Evolutionary conservation across 345 rosid species (phyloP), one percentile per base, ranked within the genome.

Genomic region (Melaleuca quinquenervia): DNA sequence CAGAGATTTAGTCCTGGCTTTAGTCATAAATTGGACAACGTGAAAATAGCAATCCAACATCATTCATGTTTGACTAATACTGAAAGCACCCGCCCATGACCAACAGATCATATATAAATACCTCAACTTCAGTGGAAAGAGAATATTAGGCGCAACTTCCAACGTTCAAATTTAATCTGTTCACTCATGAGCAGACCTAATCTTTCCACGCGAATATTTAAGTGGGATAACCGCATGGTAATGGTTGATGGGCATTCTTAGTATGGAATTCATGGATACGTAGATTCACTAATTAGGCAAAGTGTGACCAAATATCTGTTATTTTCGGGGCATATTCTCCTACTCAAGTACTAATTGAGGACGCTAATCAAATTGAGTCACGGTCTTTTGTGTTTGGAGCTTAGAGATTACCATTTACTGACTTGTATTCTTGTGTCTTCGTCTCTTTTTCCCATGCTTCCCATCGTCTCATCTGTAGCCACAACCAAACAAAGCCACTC

Each of bases 371-470:
- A 55, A 24, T 55, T 4, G 24, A 55, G 60, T 9, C n/a, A 5
- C 29, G 20, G 53, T 80, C 83, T 45, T 52, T 26, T 32, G n/a
- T 32, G 55, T 83, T 27, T 0, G 24, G 84, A 51, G 24, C 32
- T 11, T n/a, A 29, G 50, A 10, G 52, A 44, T 75, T 64, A 94
- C 96, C 96, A 9, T 94, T 82, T 8, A 92, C 86, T 86, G 88
- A 89, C 87, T 92, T 95, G 87, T 94, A 94, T 70, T 94, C 96
- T 3, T 91, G 86, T 11, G 98, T 94, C 90, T 86, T 91, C 9
- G 96, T 95, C 88, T 96, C 98, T 55, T 91, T 87, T 89, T 96
- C 99, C 98, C 98, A 96, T 20, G 13, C 75, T 91, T 91, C 94
- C 99, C 99, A 96, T 26, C 89, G 91, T 83, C 93, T 94, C 98